Evolutionary conservation across 2,329 filamentous ascomycete species (phyloP).

Genomic region (Lachnellula hyalina): DNA sequence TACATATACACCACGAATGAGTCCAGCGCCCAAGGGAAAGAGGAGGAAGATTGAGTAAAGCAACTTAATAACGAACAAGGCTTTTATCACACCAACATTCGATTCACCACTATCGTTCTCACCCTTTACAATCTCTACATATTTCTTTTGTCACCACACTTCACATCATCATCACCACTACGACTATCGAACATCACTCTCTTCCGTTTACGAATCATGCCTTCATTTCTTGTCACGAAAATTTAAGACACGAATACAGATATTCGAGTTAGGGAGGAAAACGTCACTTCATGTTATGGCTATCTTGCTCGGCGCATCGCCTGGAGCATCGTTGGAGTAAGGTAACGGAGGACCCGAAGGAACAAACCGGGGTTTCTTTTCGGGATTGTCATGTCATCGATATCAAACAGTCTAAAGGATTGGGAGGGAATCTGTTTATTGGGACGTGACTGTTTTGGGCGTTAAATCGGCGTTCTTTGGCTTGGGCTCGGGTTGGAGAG

Average conservation of each 20-base stretch:
- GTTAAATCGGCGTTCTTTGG: slow-evolving; percentile 17
- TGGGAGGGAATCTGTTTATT: slow-evolving; percentile 6
- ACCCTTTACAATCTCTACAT: not conserved
- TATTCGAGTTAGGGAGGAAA: slow-evolving; percentile 16
- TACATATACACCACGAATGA: slow-evolving; percentile 82
- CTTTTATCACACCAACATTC: not conserved
- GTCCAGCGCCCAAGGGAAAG: slow-evolving; percentile 88
- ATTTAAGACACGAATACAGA: slow-evolving; percentile 9
- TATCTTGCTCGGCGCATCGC: slow-evolving; percentile 27
- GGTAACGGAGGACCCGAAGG: slow-evolving; percentile 12
- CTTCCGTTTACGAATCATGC: slow-evolving; percentile 24
- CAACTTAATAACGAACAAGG: not conserved
- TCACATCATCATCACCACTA: not conserved
- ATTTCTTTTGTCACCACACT: slow-evolving; percentile 10
- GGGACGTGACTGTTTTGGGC: slow-evolving; percentile 11
- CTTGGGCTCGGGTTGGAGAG: slow-evolving; percentile 15
- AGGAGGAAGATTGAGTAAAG: slow-evolving; percentile 64
- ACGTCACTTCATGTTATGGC: slow-evolving; percentile 14
- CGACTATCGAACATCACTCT: not conserved
- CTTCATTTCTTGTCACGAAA: slow-evolving; percentile 26
- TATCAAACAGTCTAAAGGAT: slow-evolving; percentile 10
- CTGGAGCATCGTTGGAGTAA: slow-evolving; percentile 27
- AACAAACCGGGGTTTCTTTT: slow-evolving; percentile 15
- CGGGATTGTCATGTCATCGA: slow-evolving; percentile 11
- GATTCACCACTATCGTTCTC: slow-evolving; percentile 6